These are phyloP conservation scores for Breviolum minutum DNA, from an alignment of 73 alveolate genomes.

Conservation along the genomic window DNA sequence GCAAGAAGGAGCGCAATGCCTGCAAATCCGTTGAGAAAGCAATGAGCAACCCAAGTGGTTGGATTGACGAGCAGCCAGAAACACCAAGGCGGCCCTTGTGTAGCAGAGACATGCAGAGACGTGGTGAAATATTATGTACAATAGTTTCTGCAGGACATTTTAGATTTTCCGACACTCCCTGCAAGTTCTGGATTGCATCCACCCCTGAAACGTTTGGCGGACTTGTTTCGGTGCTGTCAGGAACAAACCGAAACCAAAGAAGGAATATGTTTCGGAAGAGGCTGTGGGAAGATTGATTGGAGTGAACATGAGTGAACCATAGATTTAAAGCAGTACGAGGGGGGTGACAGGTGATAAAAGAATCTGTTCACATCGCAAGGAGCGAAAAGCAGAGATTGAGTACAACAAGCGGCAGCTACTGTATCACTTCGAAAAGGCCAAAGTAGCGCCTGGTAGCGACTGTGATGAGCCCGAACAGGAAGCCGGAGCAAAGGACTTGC, in stretches of 20 bases:
- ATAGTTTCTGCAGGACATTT: no score
- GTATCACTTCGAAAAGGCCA: conserved; percentile 70
- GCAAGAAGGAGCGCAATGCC: conserved; percentile 5
- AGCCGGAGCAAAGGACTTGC: not conserved
- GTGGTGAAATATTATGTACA: no score
- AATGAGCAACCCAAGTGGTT: conserved; percentile 10
- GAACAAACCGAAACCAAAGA: conserved; percentile 16
- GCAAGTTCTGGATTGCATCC: no score
- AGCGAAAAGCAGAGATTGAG: conserved; percentile 63
- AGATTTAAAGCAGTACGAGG: no score
- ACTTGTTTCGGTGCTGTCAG: not conserved
- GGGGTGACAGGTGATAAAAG: no score
- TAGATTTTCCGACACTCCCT: no score
- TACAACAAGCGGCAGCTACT: conserved; percentile 88
- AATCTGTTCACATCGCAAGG: not conserved
- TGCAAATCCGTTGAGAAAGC: not conserved
- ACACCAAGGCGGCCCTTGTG: not conserved
- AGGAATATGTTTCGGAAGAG: conserved; percentile 53
- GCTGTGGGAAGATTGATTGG: not conserved
- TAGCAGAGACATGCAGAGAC: no score
- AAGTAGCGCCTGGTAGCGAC: conserved; percentile 44
- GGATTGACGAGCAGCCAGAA: not conserved
- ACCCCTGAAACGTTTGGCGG: no score
- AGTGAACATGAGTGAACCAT: no score
- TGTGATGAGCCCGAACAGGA: not conserved